phyloP scores from a whole-genome alignment of 495 filamentous ascomycete species.

The Aspergillus affinis region DNA sequence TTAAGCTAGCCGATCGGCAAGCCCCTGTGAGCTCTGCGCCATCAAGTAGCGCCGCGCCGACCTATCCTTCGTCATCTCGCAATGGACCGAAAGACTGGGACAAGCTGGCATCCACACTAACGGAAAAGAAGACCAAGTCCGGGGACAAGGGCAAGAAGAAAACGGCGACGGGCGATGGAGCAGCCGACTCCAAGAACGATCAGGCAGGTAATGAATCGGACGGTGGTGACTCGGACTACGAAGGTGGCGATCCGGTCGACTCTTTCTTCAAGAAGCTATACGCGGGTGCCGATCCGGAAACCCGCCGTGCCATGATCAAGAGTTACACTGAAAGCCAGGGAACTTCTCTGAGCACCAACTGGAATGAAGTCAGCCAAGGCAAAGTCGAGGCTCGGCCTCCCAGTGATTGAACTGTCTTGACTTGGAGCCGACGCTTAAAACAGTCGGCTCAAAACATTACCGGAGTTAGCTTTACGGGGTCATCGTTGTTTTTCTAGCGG shows the following conservation, averaged over 20 bases:
- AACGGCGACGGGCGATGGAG: neutral
- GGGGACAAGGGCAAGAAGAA: conserved; percentile 9
- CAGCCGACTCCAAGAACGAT: conserved; percentile 13
- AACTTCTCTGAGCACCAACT: conserved; percentile 90
- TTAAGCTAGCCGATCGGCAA: conserved; percentile 30
- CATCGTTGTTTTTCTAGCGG: neutral
- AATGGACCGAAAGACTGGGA: conserved; percentile 92
- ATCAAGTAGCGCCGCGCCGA: conserved; percentile 43
- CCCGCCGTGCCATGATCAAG: conserved; percentile 94
- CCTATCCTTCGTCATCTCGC: conserved; percentile 87
- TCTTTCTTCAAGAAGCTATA: conserved; percentile 92
- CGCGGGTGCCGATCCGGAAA: conserved; percentile 73
- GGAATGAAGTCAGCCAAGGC: conserved; percentile 75
- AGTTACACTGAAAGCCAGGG: conserved; percentile 92
- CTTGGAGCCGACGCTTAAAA: neutral
- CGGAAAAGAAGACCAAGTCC: conserved; percentile 42
- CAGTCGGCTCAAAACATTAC: neutral
- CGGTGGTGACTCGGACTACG: conserved; percentile 57
- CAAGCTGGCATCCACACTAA: conserved; percentile 61
- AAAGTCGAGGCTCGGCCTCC: conserved; percentile 74
- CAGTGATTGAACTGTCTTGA: conserved; percentile 22
- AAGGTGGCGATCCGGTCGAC: conserved; percentile 72
- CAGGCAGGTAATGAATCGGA: conserved; percentile 36
- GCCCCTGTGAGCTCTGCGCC: conserved; percentile 20
- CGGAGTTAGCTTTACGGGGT: neutral